Evolutionary conservation across 305 asterid genomes (phyloP), one percentile per base, ranked within the genome.

Genomic region (Plantago coronopus): DNA sequence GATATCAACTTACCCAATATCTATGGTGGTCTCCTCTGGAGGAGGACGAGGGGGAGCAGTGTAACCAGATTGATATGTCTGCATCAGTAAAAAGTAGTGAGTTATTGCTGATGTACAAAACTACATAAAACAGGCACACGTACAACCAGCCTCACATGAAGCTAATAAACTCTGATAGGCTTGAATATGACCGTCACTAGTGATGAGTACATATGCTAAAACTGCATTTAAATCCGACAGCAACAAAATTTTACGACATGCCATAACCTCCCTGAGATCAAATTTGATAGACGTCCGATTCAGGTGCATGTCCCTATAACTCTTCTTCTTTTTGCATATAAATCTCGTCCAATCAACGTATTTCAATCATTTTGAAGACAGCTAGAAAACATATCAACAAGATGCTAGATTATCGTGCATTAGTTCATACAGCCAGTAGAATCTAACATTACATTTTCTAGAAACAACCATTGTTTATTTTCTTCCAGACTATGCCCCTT

Each of bases 61-160:
- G 73, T 87, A 93, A 65, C 88, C 94, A 62, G 96, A 82, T 62
- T 85, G 94, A 77, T 93, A 93, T 61, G 83, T 75, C 99, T 93
- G 88, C 74, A 65, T 59, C 22, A 40, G 8, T 48, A 65, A 59
- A 53, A 67, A 31, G 57, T 44, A 38, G 46, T 66, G 34, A 44
- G 13, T 37, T 66, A 19, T 34, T 31, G 56, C 38, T 48, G 27
- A 57, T 2, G 56, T 62, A 60, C 19, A 59, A 44, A 34, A 59
- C 53, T 25, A 50, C 29, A 44, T 12, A 23, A 27, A 54, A 54
- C 17, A 50, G 21, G 44, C 25, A 68, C 55, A 59, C 67, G 46
- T 43, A 51, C 43, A 56, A 49, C 16, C 50, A 46, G 54, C 23
- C 48, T 56, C 48, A 22, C 20, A 60, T 44, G 23, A 38, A 25